Evolutionary conservation across 805 yeast species (phyloP), one percentile per base, ranked within the genome.

Genomic region (Metschnikowia colocasiae): DNA sequence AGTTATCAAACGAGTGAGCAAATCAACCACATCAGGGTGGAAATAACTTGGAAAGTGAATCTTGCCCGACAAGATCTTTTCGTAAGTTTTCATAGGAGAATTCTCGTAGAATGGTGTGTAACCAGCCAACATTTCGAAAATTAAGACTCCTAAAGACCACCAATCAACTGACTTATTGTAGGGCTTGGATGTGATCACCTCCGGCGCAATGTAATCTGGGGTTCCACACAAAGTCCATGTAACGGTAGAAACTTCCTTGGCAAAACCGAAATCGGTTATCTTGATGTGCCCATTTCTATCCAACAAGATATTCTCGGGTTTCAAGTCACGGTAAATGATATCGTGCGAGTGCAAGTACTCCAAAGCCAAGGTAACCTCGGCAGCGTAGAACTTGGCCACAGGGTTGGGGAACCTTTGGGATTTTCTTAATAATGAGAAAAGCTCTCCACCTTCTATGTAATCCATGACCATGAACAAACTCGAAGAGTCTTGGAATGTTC

Each of bases 151-250:
- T 53, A 80, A 73, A 1, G 81, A 76, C 84, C 84, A 80, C 83
- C 83, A 80, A 61, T 80, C 84, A 20, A 80, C 83, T 2, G 81
- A 75, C 57, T 79, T 79, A 61, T 80, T 80, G 62, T 80, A 80
- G 2, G 84, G 83, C 55, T 79, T 77, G 9, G 82, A 78, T 3
- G 84, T 79, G 22, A 80, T 80, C n/a, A 80, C 83, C 57, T 80
- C 84, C 3, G 84, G 84, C 0, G 84, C 84, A 45, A 80, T 80
- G 59, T 80, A 80, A 62, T 80, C 84, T 0, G 84, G 84, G 1
- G 84, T 80, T 40, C 84, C 84, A 63, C 84, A 80, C 51, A 80
- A 71, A 1, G 84, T 80, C 69, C 78, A 80, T 6, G 84, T 80
- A 16, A 78, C 82, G 31, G 80, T 79, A 52, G 65, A 67, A 32